Evolutionary conservation across 257 asterid genomes (phyloP), one percentile per base, ranked within the genome.

Genomic region (Cruciata laevipes): DNA sequence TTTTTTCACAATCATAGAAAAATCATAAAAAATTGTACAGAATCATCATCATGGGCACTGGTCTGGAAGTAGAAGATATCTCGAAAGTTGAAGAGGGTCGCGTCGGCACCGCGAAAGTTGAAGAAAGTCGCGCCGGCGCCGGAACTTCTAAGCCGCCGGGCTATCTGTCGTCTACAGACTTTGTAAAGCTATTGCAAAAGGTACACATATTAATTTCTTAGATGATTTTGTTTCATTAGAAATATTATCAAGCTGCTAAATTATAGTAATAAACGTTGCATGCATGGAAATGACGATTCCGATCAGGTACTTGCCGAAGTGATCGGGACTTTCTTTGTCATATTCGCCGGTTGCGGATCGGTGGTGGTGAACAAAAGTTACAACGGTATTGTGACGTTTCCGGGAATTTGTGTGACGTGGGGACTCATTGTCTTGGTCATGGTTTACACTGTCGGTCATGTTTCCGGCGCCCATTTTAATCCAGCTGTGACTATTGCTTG

Each of bases 381-480:
- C 66, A 88, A 80, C 32, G 79, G 78, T 31, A 69, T 47, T 16
- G 55, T 91, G 1, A 85, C 95, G 0, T 87, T 87, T 49, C 95
- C 96, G 0, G 98, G 96, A 7, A 65, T 89, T 0, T 80, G 89
- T 23, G 76, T 82, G 16, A 84, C 91, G 4, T 91, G 98, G 96
- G 96, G 98, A 4, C 55, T 87, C 3, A 85, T 87, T 0, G 96
- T 89, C 8, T 78, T 77, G 95, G 91, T 83, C 20, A 84, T 91
- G 95, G 53, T 80, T 62, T 89, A 89, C 31, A 37, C 95, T 0
- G 78, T 91, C 5, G 95, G 95, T 1, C 98, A 91, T 25, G 80
- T 91, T 2, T 91, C 95, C 14, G 96, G 94, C n/a, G 98, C 94
- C 9, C 98, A 91, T 71, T 87, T 91, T 59, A 91, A 91, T 57